Base-by-base conservation (phyloP, 306 rosid genomes). In the Rosa multiflora region DNA sequence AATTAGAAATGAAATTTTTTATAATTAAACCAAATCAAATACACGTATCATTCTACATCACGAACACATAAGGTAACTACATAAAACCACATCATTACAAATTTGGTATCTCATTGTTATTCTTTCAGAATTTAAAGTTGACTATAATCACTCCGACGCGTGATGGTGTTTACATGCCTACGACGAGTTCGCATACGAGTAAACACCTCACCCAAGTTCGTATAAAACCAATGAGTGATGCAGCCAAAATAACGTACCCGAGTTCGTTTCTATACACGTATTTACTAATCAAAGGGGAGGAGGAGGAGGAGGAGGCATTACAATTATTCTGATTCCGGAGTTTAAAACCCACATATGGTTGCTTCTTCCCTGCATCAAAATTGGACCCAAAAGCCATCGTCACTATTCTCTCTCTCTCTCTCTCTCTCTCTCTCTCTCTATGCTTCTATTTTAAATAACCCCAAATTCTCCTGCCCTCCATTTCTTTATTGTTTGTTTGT, bases 351-450 rank as follows among this genome's bases (percentile, higher is more conserved):
- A 17, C 49, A n/a, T n/a, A n/a, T 5, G 4, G 69, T 37, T 84
- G 80, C 73, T 77, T 6, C 81, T 76, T 77, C 49, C 77, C 10
- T 43, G 75, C 79, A 80, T 67, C 52, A 74, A 56, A 58, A 15
- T 11, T 15, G 67, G 40, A 40, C 68, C 55, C n/a, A 8, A 58
- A 78, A 79, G 86, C 83, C 77, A 59, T 76, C 53, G 48, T 40
- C 12, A 43, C 73, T 48, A 18, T 26, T 26, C 26, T 15, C 29
- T 29, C 29, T 29, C 29, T 29, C 29, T 29, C 29, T 15, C 9
- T 17, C n/a, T 52, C 7, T 47, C 18, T 10, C 64, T 35, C 69
- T 29, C 78, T 52, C 8, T 10, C 39, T 55, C 78, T 72, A 51
- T 77, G 32, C 29, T 72, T 79, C 32, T 9, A 2, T 35, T 12